Evolutionary conservation across 2,329 filamentous ascomycete genomes (phyloP).

Genomic region (Monilinia vaccinii-corymbosi): DNA sequence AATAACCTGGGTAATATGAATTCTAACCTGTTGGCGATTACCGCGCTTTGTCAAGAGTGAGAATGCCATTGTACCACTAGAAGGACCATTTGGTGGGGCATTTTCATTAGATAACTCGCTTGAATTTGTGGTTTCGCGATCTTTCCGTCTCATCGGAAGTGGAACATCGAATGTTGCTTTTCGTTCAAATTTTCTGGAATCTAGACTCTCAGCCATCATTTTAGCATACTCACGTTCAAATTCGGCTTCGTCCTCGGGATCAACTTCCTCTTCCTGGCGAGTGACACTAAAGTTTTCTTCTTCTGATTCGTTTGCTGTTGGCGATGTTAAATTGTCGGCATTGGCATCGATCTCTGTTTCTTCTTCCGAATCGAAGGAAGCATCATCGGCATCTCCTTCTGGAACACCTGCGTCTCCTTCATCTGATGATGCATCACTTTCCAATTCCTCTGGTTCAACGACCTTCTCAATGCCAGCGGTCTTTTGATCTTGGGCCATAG

Average conservation of each 20-base stretch:
- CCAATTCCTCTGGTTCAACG: slow-evolving; percentile 62
- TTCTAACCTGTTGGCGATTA: slow-evolving; percentile 77
- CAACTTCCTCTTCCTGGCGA: slow-evolving; percentile 78
- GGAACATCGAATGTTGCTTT: slow-evolving; percentile 95
- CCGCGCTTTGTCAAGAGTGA: slow-evolving; percentile 92
- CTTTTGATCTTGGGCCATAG: slow-evolving; percentile 86
- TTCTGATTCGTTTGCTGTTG: slow-evolving; percentile 52
- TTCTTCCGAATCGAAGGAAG: slow-evolving; percentile 41
- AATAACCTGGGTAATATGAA: not conserved
- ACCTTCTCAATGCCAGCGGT: slow-evolving; percentile 60
- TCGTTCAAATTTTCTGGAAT: slow-evolving; percentile 91
- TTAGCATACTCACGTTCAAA: slow-evolving; percentile 97
- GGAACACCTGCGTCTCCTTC: slow-evolving; percentile 51
- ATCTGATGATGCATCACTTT: slow-evolving; percentile 63
- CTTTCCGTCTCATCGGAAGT: slow-evolving; percentile 72
- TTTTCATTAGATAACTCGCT: slow-evolving; percentile 34
- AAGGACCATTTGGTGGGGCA: slow-evolving; percentile 28
- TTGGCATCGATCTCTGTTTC: slow-evolving; percentile 45
- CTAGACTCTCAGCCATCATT: slow-evolving; percentile 95
- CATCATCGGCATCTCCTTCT: slow-evolving; percentile 37
- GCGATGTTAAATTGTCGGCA: slow-evolving; percentile 40
- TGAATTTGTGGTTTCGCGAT: slow-evolving; percentile 45
- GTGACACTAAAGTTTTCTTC: slow-evolving; percentile 91
- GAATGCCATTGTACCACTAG: slow-evolving; percentile 77
- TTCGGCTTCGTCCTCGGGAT: slow-evolving; percentile 90